Base-by-base conservation (phyloP, 352 stramenopile genomes). In the Phytophthora fragariaefolia region DNA sequence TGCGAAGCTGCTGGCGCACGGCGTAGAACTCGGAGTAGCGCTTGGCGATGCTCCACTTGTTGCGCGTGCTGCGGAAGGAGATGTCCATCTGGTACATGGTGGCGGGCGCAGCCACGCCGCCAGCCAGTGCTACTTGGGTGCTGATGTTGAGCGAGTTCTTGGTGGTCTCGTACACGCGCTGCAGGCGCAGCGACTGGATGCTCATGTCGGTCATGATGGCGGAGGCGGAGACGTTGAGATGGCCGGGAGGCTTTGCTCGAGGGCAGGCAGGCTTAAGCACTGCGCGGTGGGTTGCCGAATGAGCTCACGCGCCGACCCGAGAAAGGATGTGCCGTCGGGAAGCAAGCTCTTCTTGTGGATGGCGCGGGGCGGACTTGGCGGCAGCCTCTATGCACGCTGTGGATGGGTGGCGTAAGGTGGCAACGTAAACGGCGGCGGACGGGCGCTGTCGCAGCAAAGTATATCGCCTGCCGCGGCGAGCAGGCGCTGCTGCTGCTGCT, bases 41-140 rank as follows among this genome's bases (percentile, higher is more conserved):
- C 70, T 93, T 95, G 43, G 82, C 76, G 56, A 95, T 93, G 63
- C 74, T 93, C 87, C 87, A 95, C 68, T 93, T 94, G 64, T 93
- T 92, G 38, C 85, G 85, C 46, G 88, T 96, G 24, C 77, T 89
- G 47, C 78, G 82, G 72, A 93, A 96, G 8, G 84, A 93, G 32
- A 96, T 92, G 68, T 94, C 87, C 81, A 96, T 91, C 56, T 89
- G 85, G 69, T 96, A 96, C 66, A 94, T 84, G 30, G 85, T 96
- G 50, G 82, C 85, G n/a, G 83, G 82, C 23, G 77, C 56, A 27
- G 79, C 70, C 28, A 79, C 55, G 15, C 55, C 63, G 15, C 77
- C 77, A 5, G 70, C 71, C 22, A 82, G 71, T 43, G 75, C 80
- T 68, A 93, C 81, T 54, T 92, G 76, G n/a, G 88, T 92, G 76